Base-by-base conservation (phyloP, 2,329 filamentous ascomycete species). In the Trichoderma sp. region DNA sequence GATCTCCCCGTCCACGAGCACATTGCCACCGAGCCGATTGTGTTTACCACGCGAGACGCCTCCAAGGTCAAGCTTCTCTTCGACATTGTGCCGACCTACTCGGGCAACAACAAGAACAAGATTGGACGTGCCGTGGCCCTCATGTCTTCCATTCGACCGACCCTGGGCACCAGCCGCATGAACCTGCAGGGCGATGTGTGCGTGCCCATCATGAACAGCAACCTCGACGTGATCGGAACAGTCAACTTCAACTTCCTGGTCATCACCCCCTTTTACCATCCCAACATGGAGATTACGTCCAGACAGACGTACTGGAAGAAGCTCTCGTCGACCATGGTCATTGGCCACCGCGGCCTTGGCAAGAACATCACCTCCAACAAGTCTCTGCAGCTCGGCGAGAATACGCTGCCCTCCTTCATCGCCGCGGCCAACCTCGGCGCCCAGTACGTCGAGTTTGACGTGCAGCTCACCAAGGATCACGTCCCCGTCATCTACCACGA, bases 401-500 rank as follows among this genome's bases (percentile, higher is more conserved):
- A 99, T 76, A 99, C 95, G 0, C 83, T 99, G 28, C 90, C 90
- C 64, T 98, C 95, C 0, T 99, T 99, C 78, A 97, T 98, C 73
- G 92, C 94, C 3, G 95, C 95, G 2, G 93, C 94, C 50, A 98
- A 97, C 70, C 78, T 99, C 59, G 95, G 95, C 9, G 95, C 87
- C 3, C 85, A 89, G 64, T 90, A 89, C 70, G 87, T 90, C 54
- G 87, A 89, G 71, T 89, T 90, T 72, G 95, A 99, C 74, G 95
- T 99, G 0, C 95, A 99, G 75, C 82, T 99, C 45, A 99, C 95
- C n/a, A 99, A 99, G 74, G 95, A 99, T 74, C 93, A 96, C 72
- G 93, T 99, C 1, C 95, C 95, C 0, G 94, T 99, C 69, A 97
- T 99, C 72, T 99, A 99, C 74, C 95, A 99, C 74, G 95, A 99